Base-by-base conservation (phyloP, 495 filamentous ascomycete genomes). In the Penicillium waksmanii region DNA sequence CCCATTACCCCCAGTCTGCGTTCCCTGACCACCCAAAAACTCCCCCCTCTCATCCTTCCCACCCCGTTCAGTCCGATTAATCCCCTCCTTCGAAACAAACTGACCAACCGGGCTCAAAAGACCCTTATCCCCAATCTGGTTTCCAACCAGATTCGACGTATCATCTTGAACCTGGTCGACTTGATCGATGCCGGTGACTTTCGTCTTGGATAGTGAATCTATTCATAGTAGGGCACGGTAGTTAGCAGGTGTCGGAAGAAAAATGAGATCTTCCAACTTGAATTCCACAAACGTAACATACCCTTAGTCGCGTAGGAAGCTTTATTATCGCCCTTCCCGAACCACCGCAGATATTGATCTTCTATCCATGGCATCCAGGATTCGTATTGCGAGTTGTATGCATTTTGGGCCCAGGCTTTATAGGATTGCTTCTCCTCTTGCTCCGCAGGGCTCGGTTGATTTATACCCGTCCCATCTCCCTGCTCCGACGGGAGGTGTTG, bases 331-430 rank as follows among this genome's bases (percentile, higher is more conserved):
- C 72, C 73, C 57, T 83, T 87, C 62, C 84, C 86, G 61, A 90
- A 90, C 77, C 83, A 90, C 36, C 74, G 77, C 17, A 91, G 79
- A 65, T 88, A 89, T 54, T 82, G 70, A 70, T 90, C 88, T 63
- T 91, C 88, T 36, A 90, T 78, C 87, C 88, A 91, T 5, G 88
- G 87, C 72, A 89, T 83, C 88, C 87, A 90, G 52, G 77, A 80
- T 63, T 90, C 85, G 67, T 90, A 90, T 65, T 89, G 83, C 11
- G 81, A 69, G 68, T 86, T 82, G 77, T 88, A 89, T 12, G 73
- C 77, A 48, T 84, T 68, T 58, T 79, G 82, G 17, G 77, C 74
- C 82, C 82, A 85, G 63, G 88, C 82, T 7, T 61, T 57, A 62
- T 78, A 79, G 5, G 72, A 63, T 44, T 80, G 70, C 27, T 70